Percentiles rank a stretch among this genome's conserved stretches.
These are phyloP conservation scores for Paramecium sexaurelia DNA, from an alignment of 73 alveolate species.

Conservation along the genomic window DNA sequence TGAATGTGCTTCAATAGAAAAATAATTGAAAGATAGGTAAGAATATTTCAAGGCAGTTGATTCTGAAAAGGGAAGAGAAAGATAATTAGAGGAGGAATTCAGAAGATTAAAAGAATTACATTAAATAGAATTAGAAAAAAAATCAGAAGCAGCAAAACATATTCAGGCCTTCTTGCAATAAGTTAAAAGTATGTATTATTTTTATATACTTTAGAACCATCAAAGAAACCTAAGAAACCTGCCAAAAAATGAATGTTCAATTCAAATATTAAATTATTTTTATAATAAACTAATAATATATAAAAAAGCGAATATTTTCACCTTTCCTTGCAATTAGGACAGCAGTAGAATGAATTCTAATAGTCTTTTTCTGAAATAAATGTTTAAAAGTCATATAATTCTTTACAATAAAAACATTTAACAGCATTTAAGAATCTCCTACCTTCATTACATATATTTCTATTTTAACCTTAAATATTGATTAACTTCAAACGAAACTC, in stretches of 20 bases:
- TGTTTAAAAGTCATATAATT: background rate
- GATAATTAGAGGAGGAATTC: constrained; percentile 68
- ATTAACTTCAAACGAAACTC: background rate
- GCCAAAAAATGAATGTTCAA: constrained; percentile 34
- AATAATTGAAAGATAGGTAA: constrained; percentile 38
- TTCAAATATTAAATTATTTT: no score
- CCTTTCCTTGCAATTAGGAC: no score
- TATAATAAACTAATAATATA: no score
- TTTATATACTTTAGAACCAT: constrained; percentile 20
- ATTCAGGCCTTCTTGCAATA: constrained; percentile 50
- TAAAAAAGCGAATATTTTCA: no score
- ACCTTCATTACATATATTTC: background rate
- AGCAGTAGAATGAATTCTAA: background rate
- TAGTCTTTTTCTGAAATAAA: background rate
- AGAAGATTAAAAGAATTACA: constrained; percentile 50
- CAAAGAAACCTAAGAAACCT: background rate
- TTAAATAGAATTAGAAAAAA: constrained; percentile 51
- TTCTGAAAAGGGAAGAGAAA: constrained; percentile 66
- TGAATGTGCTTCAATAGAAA: constrained; percentile 48
- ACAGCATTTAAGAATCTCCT: background rate
- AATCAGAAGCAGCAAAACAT: constrained; percentile 66
- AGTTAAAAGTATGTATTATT: constrained; percentile 53
- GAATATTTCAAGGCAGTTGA: constrained; percentile 58
- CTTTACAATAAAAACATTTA: background rate
- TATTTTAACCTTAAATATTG: background rate